Percentiles rank a stretch among this genome's conserved stretches.
These are phyloP conservation scores for Silene coronaria DNA, from an alignment of 179 eudicot genomes.

Conservation along the genomic window DNA sequence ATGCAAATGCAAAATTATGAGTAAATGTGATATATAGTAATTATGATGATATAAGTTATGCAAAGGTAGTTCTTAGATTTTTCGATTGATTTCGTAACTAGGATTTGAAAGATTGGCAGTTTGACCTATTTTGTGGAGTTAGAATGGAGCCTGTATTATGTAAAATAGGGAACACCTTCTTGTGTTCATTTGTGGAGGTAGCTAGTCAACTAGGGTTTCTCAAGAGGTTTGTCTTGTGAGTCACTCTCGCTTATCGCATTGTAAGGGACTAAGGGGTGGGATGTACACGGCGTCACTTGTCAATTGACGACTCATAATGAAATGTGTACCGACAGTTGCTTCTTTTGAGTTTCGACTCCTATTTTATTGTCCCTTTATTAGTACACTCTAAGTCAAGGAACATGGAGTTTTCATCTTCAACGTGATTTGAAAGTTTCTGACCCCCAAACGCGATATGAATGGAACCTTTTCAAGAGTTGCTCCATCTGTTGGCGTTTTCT, in stretches of 20 bases:
- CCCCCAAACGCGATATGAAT: neutral
- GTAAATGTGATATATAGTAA: neutral
- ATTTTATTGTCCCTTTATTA: too few species aligned
- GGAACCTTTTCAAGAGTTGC: neutral
- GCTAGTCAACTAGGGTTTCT: neutral
- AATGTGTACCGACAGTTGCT: too few species aligned
- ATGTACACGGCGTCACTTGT: too few species aligned
- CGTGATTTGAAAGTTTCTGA: neutral
- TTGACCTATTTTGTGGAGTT: neutral
- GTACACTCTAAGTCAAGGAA: too few species aligned
- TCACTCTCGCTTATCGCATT: too few species aligned
- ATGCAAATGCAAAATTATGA: neutral
- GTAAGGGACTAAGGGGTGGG: too few species aligned
- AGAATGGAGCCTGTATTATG: too few species aligned
- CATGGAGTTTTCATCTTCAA: too few species aligned
- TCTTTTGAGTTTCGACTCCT: too few species aligned
- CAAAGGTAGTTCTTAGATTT: neutral
- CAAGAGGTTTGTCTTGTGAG: neutral
- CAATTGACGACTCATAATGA: too few species aligned
- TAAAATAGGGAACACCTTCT: too few species aligned
- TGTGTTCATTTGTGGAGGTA: neutral
- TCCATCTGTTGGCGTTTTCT: neutral
- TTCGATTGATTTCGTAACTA: neutral
- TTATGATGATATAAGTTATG: neutral
- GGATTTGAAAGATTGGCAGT: conserved; percentile 1